phyloP scores from a whole-genome alignment of 148 eudicot genomes.

The Salicornia ramosissima region DNA sequence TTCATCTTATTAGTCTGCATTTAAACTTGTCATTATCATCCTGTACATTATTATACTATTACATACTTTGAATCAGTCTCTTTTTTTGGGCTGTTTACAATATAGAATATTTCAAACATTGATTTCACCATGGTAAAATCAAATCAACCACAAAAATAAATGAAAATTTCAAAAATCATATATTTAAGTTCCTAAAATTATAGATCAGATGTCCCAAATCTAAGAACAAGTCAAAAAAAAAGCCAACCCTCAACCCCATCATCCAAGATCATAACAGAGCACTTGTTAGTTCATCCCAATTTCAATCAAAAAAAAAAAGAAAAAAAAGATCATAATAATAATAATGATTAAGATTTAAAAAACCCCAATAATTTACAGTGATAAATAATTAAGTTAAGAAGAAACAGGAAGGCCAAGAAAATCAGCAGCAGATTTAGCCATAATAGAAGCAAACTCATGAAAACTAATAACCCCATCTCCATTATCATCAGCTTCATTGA shows the following conservation, averaged over 20 bases:
- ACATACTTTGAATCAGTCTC: conserved; percentile 1
- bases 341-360: background rate
- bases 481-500: conserved; percentile 36
- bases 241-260: background rate
- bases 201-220: conserved; percentile 9
- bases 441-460: conserved; percentile 37
- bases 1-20: background rate
- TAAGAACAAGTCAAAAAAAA: background rate
- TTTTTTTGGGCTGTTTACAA: no score
- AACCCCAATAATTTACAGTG: background rate
- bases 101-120: conserved; percentile 3
- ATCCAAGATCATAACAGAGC: background rate
- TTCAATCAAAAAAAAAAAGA: background rate
- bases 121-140: background rate
- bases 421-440: conserved; percentile 43
- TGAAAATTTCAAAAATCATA: background rate
- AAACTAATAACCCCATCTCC: conserved; percentile 51
- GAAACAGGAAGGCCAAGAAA: conserved; percentile 25
- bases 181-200: background rate
- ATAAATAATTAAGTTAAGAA: conserved; percentile 19
- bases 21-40: background rate
- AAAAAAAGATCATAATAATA: background rate
- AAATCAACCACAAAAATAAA: background rate
- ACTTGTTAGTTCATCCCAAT: background rate
- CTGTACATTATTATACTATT: background rate